Conservation (phyloP, 2,329 filamentous ascomycete genomes). For the Pseudomassariella vexata region DNA sequence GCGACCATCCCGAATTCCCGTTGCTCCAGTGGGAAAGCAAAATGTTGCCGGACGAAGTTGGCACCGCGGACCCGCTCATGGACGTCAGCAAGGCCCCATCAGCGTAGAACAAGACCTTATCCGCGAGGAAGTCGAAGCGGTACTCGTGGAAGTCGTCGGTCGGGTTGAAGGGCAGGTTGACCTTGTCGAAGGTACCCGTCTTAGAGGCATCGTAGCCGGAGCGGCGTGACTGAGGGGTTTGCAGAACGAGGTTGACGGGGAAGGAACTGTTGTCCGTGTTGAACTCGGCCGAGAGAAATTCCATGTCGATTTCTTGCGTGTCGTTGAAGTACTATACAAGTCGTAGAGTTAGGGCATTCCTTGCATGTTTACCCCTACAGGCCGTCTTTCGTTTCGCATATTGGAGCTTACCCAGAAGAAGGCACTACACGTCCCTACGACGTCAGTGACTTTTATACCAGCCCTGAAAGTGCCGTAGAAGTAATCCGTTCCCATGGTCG, state of each 20-base stretch:
- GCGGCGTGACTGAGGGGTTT: constrained; percentile 53
- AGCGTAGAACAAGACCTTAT: constrained; percentile 61
- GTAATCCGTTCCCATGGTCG: constrained; percentile 54
- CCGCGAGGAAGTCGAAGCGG: constrained; percentile 66
- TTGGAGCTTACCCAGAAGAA: constrained; percentile 65
- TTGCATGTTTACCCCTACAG: neutral
- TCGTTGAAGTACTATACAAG: constrained; percentile 65
- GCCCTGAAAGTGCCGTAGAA: constrained; percentile 66
- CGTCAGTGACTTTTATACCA: constrained; percentile 56
- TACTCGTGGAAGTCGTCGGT: constrained; percentile 67
- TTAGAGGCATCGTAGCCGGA: constrained; percentile 57
- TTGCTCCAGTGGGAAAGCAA: constrained; percentile 76
- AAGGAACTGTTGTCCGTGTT: constrained; percentile 41
- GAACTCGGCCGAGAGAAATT: constrained; percentile 67
- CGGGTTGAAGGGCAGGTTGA: constrained; percentile 61
- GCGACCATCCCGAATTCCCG: constrained; percentile 65
- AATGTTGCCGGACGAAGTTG: constrained; percentile 56
- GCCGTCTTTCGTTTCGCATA: neutral
- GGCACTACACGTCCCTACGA: constrained; percentile 65
- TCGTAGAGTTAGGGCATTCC: neutral
- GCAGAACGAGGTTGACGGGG: constrained; percentile 69
- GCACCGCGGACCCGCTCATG: constrained; percentile 53
- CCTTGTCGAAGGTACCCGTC: constrained; percentile 52
- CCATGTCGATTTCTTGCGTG: constrained; percentile 75
- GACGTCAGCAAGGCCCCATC: constrained; percentile 53